Base-by-base conservation (phyloP, 2,329 filamentous ascomycete genomes). In the Fusarium mexicanum region DNA sequence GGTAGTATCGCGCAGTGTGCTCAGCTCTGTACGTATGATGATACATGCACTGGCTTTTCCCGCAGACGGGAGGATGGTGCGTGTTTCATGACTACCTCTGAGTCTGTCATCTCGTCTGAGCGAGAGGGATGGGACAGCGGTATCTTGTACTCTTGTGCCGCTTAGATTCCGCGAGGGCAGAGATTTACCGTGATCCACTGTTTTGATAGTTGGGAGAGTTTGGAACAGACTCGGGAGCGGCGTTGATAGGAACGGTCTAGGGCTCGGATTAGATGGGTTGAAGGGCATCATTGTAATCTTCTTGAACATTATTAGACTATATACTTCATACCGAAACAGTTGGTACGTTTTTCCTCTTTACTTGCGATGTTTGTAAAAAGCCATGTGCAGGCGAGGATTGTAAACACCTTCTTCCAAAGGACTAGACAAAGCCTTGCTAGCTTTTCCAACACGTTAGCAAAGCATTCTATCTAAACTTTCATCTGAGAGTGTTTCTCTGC, bases 1-100 rank as follows among this genome's bases (percentile, higher is more conserved):
- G 31, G 48, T 3, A 17, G 18, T 33, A 24, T 51, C 22, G 1
- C 22, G 4, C 16, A 35, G 22, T 51, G 48, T 22, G 9, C 22
- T 35, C 6, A 9, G 11, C 12, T 35, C 16, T 51, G 31, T 20
- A 8, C 1, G 22, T 4, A 0, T 5, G 8, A 24, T 0, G 8
- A 7, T 10, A 3, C 13, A 6, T 35, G 48, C 48, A 17, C 12
- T 22, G 48, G 48, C 8, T 33, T 51, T 18, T 33, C 48, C 22
- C 48, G 31, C 3, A 51, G 48, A 35, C 31, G 31, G 33, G 31
- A 24, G 22, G 33, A n/a, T 10, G 48, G 31, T 35, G 31, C 31
- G 8, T 51, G 48, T 18, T 20, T 20, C 14, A 16, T n/a, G 33
- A 35, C 6, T 14, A 24, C 8, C 13, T 24, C 5, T 43, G 41